Evolutionary conservation across 208 protist genomes (phyloP), one percentile per base, ranked within the genome.

Genomic region (Wallacemonas sp.): DNA sequence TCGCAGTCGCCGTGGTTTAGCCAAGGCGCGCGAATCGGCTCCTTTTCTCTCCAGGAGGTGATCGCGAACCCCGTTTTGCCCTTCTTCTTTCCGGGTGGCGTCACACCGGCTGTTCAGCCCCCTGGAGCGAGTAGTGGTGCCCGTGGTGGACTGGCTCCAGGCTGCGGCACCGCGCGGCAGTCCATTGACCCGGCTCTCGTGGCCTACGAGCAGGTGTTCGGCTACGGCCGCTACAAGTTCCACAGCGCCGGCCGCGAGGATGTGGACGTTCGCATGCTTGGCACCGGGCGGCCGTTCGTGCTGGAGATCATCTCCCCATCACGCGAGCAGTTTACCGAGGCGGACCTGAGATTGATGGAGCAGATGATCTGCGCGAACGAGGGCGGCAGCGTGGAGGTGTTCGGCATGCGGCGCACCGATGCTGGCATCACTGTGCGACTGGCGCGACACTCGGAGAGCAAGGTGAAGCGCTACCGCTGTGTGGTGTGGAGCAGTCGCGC

Each of bases 201-300:
- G n/a, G 56, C 72, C 3, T 27, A 69, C n/a, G 36, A 84, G 48
- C 36, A 79, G 19, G 85, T 93, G 36, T 89, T 88, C 46, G 90
- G 90, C 34, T 90, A 85, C 63, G 87, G 79, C 36, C 72, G 85
- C 36, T 96, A 94, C 81, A 93, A 93, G 71, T 97, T 98, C 68
- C 87, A 96, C 72, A 96, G 92, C 60, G 85, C 94, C 29, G 96
- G 96, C 12, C 84, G 96, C 48, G 95, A 98, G 74, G 96, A 98
- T 67, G 81, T 97, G 55, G 95, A 98, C 71, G 96, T 98, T 47
- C 86, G 96, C 41, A 98, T 98, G 96, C 81, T 98, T 9, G 95
- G 95, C 46, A 79, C 76, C 27, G 96, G 96, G 12, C 72, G 96
- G 1, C 96, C 96, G 2, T 98, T 98, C 78, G 80, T 97, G n/a